These are phyloP conservation scores for Dictyostelium capitatum DNA, from an alignment of 78 protist genomes.

Conservation along the genomic window DNA sequence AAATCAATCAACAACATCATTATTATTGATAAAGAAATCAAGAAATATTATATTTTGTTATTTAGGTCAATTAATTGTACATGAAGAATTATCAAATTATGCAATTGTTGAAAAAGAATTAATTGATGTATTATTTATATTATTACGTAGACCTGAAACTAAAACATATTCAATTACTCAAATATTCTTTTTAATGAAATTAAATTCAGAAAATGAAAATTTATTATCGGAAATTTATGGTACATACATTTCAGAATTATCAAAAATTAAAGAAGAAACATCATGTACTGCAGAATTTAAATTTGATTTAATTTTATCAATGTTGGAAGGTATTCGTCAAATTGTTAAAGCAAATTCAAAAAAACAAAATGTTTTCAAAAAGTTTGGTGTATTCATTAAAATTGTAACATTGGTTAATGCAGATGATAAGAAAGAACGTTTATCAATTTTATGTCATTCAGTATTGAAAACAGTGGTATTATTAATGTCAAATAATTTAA, in stretches of 20 bases:
- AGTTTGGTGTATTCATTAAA: slow-evolving; percentile 55
- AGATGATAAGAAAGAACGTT: slow-evolving; percentile 37
- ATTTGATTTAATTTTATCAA: slow-evolving; percentile 38
- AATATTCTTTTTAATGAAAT: slow-evolving; percentile 53
- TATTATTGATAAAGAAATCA: slow-evolving; percentile 23
- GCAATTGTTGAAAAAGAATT: slow-evolving; percentile 36
- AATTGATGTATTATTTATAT: slow-evolving; percentile 26
- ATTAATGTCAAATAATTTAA: slow-evolving; percentile 29
- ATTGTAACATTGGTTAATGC: slow-evolving; percentile 49
- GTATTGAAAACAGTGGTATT: slow-evolving; percentile 32
- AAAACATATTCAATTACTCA: slow-evolving; percentile 51
- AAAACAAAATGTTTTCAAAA: slow-evolving; percentile 56
- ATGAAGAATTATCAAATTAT: slow-evolving; percentile 51
- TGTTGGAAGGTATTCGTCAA: slow-evolving; percentile 58
- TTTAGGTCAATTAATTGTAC: slow-evolving; percentile 48
- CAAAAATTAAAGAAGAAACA: slow-evolving; percentile 34
- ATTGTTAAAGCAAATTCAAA: slow-evolving; percentile 54
- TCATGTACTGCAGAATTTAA: slow-evolving; percentile 27
- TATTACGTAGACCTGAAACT: slow-evolving; percentile 26
- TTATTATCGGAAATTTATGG: slow-evolving; percentile 17
- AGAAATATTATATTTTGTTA: slow-evolving; percentile 47
- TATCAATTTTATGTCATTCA: slow-evolving; percentile 42
- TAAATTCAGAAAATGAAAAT: slow-evolving; percentile 3
- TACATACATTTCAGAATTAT: slow-evolving; percentile 27
- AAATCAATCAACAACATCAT: not conserved